Percentiles rank a stretch among this genome's conserved stretches.
phyloP scores from a whole-genome alignment of 75 land plant genomes.

The Picea glauca region DNA sequence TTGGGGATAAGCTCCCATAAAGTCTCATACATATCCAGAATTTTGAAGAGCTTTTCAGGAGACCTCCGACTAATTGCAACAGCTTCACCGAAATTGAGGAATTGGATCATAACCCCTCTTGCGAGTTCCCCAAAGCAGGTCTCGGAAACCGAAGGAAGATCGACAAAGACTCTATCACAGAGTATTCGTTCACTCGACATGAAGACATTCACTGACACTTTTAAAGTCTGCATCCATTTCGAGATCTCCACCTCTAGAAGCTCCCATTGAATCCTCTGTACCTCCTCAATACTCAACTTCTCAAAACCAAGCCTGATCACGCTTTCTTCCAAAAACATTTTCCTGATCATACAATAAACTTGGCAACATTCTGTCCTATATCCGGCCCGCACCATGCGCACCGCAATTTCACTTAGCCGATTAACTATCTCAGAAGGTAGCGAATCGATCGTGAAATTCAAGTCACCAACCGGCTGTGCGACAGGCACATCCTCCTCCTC shows the following conservation, averaged over 20 bases:
- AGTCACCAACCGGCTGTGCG: conserved; percentile 44
- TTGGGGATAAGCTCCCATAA: conserved; percentile 42
- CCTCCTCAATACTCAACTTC: conserved; percentile 63
- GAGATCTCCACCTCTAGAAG: conserved; percentile 52
- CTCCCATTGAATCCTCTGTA: conserved; percentile 79
- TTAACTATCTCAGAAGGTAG: conserved; percentile 30
- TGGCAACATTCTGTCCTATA: conserved; percentile 54
- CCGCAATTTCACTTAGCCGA: conserved; percentile 4
- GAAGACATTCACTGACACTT: conserved; percentile 25
- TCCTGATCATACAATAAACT: conserved; percentile 40
- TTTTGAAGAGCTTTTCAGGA: conserved; percentile 34
- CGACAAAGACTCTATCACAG: conserved; percentile 42
- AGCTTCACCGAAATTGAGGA: conserved; percentile 28
- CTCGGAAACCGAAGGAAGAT: conserved; percentile 10
- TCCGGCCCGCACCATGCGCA: conserved; percentile 62
- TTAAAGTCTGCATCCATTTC: conserved; percentile 62
- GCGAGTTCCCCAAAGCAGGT: conserved; percentile 40
- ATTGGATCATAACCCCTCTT: conserved; percentile 16
- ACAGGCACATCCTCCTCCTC: conserved; percentile 35
- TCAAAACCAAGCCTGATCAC: conserved; percentile 64
- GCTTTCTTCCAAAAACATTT: conserved; percentile 67
- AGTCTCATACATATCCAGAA: conserved; percentile 71
- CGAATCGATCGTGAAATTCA: conserved; percentile 51
- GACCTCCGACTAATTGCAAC: conserved; percentile 19
- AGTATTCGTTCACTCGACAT: conserved; percentile 57